phyloP scores from a whole-genome alignment of 2,329 filamentous ascomycete species.

The Apiospora aurea region DNA sequence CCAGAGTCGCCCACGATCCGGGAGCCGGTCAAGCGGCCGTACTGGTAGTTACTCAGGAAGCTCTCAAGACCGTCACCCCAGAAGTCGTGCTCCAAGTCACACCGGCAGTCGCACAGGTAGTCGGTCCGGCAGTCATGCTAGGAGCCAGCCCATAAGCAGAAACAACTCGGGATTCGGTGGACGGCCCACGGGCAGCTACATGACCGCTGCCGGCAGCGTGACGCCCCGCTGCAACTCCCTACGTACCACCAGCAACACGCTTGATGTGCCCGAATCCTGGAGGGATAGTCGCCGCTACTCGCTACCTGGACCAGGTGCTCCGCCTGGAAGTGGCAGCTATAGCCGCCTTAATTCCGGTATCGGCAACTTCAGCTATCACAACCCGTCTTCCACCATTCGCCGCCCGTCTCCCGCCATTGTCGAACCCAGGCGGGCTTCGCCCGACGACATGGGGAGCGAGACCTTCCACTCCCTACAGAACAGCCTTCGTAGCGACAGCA shows the following conservation, averaged over 20 bases:
- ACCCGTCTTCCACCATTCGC: background rate
- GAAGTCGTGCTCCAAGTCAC: background rate
- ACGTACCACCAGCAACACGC: background rate
- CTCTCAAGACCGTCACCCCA: background rate
- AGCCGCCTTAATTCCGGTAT: background rate
- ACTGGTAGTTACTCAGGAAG: background rate
- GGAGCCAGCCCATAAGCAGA: conserved; percentile 8
- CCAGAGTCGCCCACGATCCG: background rate
- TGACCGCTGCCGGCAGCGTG: background rate
- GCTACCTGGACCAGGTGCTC: background rate
- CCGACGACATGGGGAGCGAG: background rate
- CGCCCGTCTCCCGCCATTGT: background rate
- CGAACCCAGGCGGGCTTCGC: background rate
- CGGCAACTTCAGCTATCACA: background rate
- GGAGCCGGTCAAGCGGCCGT: conserved; percentile 1
- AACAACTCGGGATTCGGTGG: background rate
- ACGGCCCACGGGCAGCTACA: background rate
- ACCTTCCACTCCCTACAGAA: conserved; percentile 16
- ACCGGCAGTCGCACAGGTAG: background rate
- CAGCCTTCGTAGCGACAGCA: background rate
- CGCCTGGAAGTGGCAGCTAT: background rate
- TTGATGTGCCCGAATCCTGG: background rate
- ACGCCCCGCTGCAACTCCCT: conserved; percentile 12
- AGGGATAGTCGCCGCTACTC: conserved; percentile 6
- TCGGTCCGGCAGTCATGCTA: background rate